Base-by-base conservation (phyloP, 2,329 filamentous ascomycete genomes). In the Lojkania enalia region DNA sequence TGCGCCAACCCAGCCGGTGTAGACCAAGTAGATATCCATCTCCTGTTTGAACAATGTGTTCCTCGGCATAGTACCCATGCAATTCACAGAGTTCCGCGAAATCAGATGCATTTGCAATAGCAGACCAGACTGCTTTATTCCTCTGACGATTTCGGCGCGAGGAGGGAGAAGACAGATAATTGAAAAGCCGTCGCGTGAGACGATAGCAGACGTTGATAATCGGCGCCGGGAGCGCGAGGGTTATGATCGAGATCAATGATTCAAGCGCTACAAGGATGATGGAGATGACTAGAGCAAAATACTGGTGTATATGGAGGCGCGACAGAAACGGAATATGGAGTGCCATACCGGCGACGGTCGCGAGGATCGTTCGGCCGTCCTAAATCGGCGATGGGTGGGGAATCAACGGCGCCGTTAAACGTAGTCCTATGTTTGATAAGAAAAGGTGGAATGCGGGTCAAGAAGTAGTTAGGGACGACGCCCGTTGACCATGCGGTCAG, bases 1-100 rank as follows among this genome's bases (percentile, higher is more conserved):
- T 87, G 47, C 80, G 82, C 81, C 87, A 95, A 15, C 88, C 88
- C 35, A 99, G 74, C 5, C 94, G 83, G 70, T 99, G 94, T 46
- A 97, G 73, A 6, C 92, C 92, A 13, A 99, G 81, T 33, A 99
- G 77, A 65, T 95, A 99, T 13, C 94, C 94, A 75, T 99, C 94
- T 50, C 84, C 85, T 2, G 94, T 99, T 71, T 96, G 91, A 9
- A 95, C 88, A 38, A 99, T 86, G 68, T 99, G 94, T 72, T 99
- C 94, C 69, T 99, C 94, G 4, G 92, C 89, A 58, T 89, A 87
- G 71, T 96, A 97, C 35, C 91, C 92, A 70, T 86, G 96, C 11
- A 96, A 74, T 29, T 85, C 86, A 71, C 92, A 97, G n/a, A 99
- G 81, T 64, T 97, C 92, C 35, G 90, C 84, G 67, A 99, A 97